Evolutionary conservation across 345 rosid species (phyloP), one percentile per base, ranked within the genome.

Genomic region (Eucalyptus cloeziana): DNA sequence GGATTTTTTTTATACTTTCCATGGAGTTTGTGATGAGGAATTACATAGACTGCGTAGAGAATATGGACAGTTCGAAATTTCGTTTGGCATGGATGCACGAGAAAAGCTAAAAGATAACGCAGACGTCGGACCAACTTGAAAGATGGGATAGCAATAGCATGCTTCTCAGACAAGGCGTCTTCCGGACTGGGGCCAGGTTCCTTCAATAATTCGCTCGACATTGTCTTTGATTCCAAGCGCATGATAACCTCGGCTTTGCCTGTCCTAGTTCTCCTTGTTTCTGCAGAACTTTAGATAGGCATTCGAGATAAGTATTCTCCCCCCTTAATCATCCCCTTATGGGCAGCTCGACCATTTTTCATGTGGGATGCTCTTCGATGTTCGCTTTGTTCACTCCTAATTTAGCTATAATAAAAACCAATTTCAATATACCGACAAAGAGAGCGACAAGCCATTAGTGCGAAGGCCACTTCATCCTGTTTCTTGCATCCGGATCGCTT

Each of bases 401-500:
- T 21, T 19, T 37, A 69, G 17, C 12, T 5, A 5, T 9, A 11
- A 37, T 40, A 19, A 37, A 37, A 44, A 37, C 27, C 5, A 12
- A 12, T 19, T 22, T 71, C 10, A 22, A 9, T 17, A 69, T 16
- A 69, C 13, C 7, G 13, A 3, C 4, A 2, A 69, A 8, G 22
- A n/a, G 21, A n/a, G 19, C 6, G 24, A 69, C 22, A 31, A 67
- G 4, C 22, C 22, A 16, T 16, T 3, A 67, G 4, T 16, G 79
- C 3, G 24, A 19, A 33, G 25, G 7, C 80, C 24, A 7, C 44
- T 13, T 33, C 43, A 3, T 69, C 80, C 6, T 8, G 1, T 17
- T 71, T 33, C 44, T 71, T 2, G 4, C 4, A 19, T 71, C 2
- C 6, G 0, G 24, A 10, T 9, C 1, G 25, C 25, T 19, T 5